Percentiles rank a stretch among this genome's conserved stretches.
phyloP scores from a whole-genome alignment of 1,139 yeast species.

The Chernovozyma sophiae-reginae region DNA sequence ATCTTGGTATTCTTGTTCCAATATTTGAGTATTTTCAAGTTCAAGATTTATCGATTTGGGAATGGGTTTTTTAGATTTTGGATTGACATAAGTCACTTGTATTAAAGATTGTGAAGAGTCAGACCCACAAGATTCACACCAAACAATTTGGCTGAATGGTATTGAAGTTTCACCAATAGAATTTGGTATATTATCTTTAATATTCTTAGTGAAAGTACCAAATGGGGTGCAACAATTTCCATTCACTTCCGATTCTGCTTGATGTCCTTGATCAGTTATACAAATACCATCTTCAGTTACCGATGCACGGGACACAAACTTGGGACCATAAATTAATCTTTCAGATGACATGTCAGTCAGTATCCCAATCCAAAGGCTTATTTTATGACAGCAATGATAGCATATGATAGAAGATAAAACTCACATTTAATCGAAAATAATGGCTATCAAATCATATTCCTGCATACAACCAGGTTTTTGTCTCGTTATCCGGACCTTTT shows the following conservation, averaged over 20 bases:
- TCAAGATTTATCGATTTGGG: conserved; percentile 8
- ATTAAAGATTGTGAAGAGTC: conserved; percentile 13
- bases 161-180: conserved; percentile 11
- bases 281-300: conserved; percentile 3
- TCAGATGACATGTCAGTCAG: conserved; percentile 12
- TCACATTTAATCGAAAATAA: too few relatives aligned
- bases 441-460: too few relatives aligned
- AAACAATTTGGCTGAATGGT: conserved; percentile 24
- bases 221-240: neutral
- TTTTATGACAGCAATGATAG: too few relatives aligned
- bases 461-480: too few relatives aligned
- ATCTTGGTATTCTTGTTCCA: neutral
- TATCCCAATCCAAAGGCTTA: too few relatives aligned
- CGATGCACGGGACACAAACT: conserved; percentile 7
- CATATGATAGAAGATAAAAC: too few relatives aligned
- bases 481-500: too few relatives aligned
- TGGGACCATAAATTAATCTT: conserved; percentile 10
- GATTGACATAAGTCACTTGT: conserved; percentile 19
- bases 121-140: conserved; percentile 17
- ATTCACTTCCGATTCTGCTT: neutral
- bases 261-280: conserved; percentile 2
- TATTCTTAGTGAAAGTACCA: too few relatives aligned
- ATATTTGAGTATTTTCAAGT: conserved; percentile 1
- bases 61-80: conserved; percentile 9
- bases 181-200: neutral